A percentile compares a stretch with the other conserved stretches of the same genome.
phyloP scores from a whole-genome alignment of 345 rosid genomes.

The Boechera divaricarpa region DNA sequence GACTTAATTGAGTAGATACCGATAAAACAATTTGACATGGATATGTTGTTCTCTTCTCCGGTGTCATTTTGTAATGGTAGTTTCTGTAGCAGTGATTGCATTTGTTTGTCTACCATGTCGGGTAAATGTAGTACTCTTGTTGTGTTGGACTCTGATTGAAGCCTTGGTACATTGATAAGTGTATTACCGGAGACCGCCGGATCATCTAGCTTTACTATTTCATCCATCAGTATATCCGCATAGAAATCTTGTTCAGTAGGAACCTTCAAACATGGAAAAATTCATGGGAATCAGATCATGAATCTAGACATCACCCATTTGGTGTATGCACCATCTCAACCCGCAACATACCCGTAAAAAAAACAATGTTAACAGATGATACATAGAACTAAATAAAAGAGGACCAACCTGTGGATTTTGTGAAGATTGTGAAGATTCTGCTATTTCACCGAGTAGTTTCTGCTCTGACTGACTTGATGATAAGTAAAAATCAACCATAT shows the following conservation, averaged over 20 bases:
- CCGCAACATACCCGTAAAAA: conserved; percentile 40
- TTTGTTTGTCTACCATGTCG: conserved; percentile 38
- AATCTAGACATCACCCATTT: not conserved
- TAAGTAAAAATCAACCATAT: conserved; percentile 44
- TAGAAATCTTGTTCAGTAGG: conserved; percentile 56
- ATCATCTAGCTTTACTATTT: conserved; percentile 73
- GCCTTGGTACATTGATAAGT: conserved; percentile 38
- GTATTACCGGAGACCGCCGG: conserved; percentile 16
- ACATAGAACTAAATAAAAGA: conserved; percentile 16
- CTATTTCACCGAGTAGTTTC: conserved; percentile 34
- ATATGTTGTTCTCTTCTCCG: conserved; percentile 39
- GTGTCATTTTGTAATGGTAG: conserved; percentile 38
- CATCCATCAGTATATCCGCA: conserved; percentile 82
- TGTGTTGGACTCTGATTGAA: conserved; percentile 36
- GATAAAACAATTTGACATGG: conserved; percentile 42
- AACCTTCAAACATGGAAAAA: conserved; percentile 48
- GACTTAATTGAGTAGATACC: conserved; percentile 47
- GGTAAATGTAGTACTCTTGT: conserved; percentile 46
- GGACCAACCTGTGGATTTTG: conserved; percentile 51
- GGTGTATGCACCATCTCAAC: not conserved
- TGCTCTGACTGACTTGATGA: conserved; percentile 42
- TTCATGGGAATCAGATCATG: conserved; percentile 17
- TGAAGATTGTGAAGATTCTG: conserved; percentile 44
- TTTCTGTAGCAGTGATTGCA: conserved; percentile 39
- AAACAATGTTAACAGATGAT: not conserved